A percentile compares a stretch with the other conserved stretches of the same genome.
Evolutionary conservation across 1,284 basidiomycete genomes (phyloP).

Genomic region (Ceratobasidium sp.): DNA sequence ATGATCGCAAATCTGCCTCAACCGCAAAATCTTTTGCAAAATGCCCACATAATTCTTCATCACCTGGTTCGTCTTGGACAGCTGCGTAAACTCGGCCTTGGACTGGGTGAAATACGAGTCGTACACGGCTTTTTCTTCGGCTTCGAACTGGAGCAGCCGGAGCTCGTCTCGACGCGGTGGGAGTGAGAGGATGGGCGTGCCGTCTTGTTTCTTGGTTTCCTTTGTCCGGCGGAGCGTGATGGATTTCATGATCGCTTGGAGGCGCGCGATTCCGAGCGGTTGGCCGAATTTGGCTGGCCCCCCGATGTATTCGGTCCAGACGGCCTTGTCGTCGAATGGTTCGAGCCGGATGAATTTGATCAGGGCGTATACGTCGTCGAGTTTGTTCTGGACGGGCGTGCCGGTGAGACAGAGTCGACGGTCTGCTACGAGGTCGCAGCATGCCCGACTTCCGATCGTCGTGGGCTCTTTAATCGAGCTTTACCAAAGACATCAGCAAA

Average conservation of each 20-base stretch:
- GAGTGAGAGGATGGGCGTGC: conserved; percentile 85
- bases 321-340: conserved; percentile 92
- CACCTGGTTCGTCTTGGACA: conserved; percentile 88
- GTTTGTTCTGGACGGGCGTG: conserved; percentile 98
- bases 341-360: conserved; percentile 94
- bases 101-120: conserved; percentile 88
- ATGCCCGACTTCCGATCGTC: conserved; percentile 94
- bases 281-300: conserved; percentile 92
- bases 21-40: conserved; percentile 91
- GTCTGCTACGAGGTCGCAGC: conserved; percentile 94
- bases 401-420: conserved; percentile 94
- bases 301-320: conserved; percentile 95
- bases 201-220: conserved; percentile 84
- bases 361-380: conserved; percentile 97
- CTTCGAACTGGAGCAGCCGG: conserved; percentile 85
- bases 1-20: conserved; percentile 98
- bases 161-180: conserved; percentile 90
- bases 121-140: conserved; percentile 88
- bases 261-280: conserved; percentile 89
- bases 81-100: conserved; percentile 89
- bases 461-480: conserved; percentile 97
- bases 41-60: conserved; percentile 99
- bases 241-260: conserved; percentile 97
- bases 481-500: conserved; percentile 40
- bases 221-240: conserved; percentile 97